phyloP scores from a whole-genome alignment of 805 yeast species.

The Wickerhamomyces queroliae region DNA sequence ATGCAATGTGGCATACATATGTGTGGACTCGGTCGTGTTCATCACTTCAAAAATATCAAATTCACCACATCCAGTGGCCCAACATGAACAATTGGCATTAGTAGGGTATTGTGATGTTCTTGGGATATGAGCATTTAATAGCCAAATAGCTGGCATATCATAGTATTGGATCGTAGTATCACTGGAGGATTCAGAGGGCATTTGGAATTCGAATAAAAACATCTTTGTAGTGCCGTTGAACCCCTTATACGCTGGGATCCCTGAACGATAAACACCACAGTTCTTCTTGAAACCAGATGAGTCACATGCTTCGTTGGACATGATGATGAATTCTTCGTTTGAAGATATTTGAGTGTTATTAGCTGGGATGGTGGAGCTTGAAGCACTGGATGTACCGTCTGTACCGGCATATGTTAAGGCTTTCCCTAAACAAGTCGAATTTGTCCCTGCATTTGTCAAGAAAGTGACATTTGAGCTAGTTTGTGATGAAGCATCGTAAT shows the following conservation, averaged over 20 bases:
- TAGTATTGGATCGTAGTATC: conserved; percentile 28
- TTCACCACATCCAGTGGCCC: conserved; percentile 78
- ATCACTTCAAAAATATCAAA: conserved; percentile 71
- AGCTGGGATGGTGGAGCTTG: conserved; percentile 40
- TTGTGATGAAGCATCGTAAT: conserved; percentile 44
- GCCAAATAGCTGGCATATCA: conserved; percentile 76
- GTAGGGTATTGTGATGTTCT: conserved; percentile 68
- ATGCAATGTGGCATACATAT: conserved; percentile 64
- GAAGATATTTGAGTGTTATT: conserved; percentile 45
- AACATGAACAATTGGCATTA: conserved; percentile 62
- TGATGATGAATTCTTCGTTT: conserved; percentile 54
- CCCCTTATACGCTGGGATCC: conserved; percentile 71
- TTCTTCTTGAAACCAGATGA: conserved; percentile 45
- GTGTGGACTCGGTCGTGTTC: conserved; percentile 50
- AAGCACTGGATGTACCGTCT: conserved; percentile 49
- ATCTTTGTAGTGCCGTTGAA: conserved; percentile 60
- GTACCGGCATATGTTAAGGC: conserved; percentile 58
- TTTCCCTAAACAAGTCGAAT: conserved; percentile 59
- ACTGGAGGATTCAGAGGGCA: conserved; percentile 49
- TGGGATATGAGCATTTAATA: conserved; percentile 65
- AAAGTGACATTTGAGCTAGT: conserved; percentile 62
- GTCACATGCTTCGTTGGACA: conserved; percentile 54
- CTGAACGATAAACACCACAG: conserved; percentile 75
- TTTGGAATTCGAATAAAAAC: conserved; percentile 65
- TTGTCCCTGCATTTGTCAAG: conserved; percentile 54